Evolutionary conservation across 768 basidiomycete species (phyloP).

Genomic region (Collybia sp.): DNA sequence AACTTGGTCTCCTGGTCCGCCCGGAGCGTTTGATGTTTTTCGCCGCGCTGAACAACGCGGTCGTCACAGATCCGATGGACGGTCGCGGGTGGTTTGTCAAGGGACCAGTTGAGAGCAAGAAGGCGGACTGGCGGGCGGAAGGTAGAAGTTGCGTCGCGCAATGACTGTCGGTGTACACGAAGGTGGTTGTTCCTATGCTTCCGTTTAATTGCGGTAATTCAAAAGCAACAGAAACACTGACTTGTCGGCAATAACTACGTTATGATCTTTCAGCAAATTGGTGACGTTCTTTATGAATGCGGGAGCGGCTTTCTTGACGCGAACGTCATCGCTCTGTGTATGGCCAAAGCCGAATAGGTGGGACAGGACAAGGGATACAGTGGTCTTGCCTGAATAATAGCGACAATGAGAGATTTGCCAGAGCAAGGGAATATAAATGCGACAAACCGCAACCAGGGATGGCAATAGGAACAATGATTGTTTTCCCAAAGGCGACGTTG

Average conservation of each 20-base stretch:
- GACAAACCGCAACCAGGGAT: slow-evolving; percentile 88
- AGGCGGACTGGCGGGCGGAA: slow-evolving; percentile 58
- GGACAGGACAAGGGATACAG: slow-evolving; percentile 72
- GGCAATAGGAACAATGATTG: slow-evolving; percentile 83
- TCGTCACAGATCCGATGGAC: slow-evolving; percentile 75
- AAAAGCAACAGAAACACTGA: slow-evolving; percentile 28
- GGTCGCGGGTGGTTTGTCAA: slow-evolving; percentile 48
- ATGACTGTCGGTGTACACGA: slow-evolving; percentile 65
- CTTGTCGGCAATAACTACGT: slow-evolving; percentile 94
- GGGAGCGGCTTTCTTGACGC: slow-evolving; percentile 66
- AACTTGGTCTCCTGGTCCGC: slow-evolving; percentile 41
- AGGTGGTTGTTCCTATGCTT: slow-evolving; percentile 82
- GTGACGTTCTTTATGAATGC: slow-evolving; percentile 71
- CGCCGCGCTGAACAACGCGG: slow-evolving; percentile 70
- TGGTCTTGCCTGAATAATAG: slow-evolving; percentile 74
- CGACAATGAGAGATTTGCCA: slow-evolving; percentile 10
- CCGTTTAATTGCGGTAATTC: not conserved
- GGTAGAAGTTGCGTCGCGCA: slow-evolving; percentile 50
- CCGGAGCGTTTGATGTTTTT: slow-evolving; percentile 80
- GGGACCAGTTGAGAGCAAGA: slow-evolving; percentile 77
- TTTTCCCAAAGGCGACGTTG: slow-evolving; percentile 51
- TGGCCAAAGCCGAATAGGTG: slow-evolving; percentile 86
- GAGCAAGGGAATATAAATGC: not conserved
- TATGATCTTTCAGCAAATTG: slow-evolving; percentile 50
- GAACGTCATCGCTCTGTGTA: slow-evolving; percentile 90